A percentile compares a stretch with the other conserved stretches of the same genome.
phyloP scores from a whole-genome alignment of 2,329 filamentous ascomycete species.

The Aspergillus hortae region DNA sequence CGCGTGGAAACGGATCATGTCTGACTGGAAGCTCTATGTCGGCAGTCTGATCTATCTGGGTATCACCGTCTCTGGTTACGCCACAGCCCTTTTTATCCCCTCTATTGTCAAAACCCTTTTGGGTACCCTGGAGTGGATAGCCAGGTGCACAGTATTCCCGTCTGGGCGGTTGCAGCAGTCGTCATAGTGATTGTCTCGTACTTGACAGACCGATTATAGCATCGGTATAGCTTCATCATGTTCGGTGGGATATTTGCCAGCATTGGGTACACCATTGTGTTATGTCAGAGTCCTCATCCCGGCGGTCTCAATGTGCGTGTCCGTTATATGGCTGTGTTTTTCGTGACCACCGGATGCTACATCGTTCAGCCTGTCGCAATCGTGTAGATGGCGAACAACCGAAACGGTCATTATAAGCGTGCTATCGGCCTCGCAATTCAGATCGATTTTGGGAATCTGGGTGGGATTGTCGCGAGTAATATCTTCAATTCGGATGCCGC shows the following conservation, averaged over 20 bases:
- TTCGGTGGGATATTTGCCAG: constrained; percentile 30
- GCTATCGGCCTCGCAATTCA: constrained; percentile 31
- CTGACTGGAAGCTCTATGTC: constrained; percentile 33
- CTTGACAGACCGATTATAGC: constrained; percentile 26
- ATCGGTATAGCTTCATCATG: constrained; percentile 36
- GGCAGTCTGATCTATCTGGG: constrained; percentile 31
- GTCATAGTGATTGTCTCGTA: constrained; percentile 26
- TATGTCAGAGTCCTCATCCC: constrained; percentile 23
- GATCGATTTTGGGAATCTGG: too few relatives aligned
- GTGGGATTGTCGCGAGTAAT: constrained; percentile 30
- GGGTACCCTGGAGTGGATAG: constrained; percentile 29
- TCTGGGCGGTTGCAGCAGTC: constrained; percentile 29
- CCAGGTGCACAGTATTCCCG: constrained; percentile 36
- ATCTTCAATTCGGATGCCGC: constrained; percentile 36
- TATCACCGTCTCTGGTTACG: constrained; percentile 33
- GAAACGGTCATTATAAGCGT: constrained; percentile 37
- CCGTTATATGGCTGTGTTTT: constrained; percentile 23
- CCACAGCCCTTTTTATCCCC: constrained; percentile 32
- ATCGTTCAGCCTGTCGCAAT: constrained; percentile 31
- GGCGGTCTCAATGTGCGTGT: constrained; percentile 20
- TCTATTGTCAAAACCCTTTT: constrained; percentile 33
- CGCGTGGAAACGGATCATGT: constrained; percentile 25
- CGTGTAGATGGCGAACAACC: constrained; percentile 37
- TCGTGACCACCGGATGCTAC: constrained; percentile 20
- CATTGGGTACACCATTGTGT: constrained; percentile 33